phyloP scores from a whole-genome alignment of 495 filamentous ascomycete species.

The Aspergillus diversus region DNA sequence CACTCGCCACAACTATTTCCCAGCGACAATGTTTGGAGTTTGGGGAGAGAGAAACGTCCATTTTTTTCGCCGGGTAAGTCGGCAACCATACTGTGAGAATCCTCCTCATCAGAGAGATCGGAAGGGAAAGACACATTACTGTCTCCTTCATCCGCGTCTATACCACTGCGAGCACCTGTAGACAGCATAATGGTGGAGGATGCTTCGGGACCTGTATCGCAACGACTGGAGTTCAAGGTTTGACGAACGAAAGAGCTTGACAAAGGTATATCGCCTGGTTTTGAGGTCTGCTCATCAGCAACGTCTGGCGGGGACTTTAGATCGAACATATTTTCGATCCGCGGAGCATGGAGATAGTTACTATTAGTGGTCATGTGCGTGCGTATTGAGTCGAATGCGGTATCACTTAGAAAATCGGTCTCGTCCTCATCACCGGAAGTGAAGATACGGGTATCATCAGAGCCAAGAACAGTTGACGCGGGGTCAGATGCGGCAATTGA shows the following conservation, averaged over 20 bases:
- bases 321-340: constrained; percentile 88
- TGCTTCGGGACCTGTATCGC: constrained; percentile 7
- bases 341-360: constrained; percentile 53
- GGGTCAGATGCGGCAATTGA: constrained; percentile 66
- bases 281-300: constrained; percentile 59
- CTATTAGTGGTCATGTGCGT: constrained; percentile 73
- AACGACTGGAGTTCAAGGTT: constrained; percentile 30
- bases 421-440: constrained; percentile 83
- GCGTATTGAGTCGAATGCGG: constrained; percentile 87
- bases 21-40: background rate
- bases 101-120: constrained; percentile 33
- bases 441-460: constrained; percentile 79
- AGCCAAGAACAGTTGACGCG: constrained; percentile 79
- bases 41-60: constrained; percentile 9
- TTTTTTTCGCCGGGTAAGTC: constrained; percentile 35
- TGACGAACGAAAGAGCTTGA: constrained; percentile 45
- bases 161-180: constrained; percentile 39
- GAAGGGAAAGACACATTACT: constrained; percentile 32
- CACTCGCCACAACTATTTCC: background rate
- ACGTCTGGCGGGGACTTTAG: constrained; percentile 66
- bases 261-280: constrained; percentile 55
- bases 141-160: constrained; percentile 17
- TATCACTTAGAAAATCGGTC: constrained; percentile 83
- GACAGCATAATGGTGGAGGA: constrained; percentile 5
- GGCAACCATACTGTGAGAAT: constrained; percentile 39